Percentiles rank a stretch among this genome's conserved stretches.
Conservation (phyloP, 176 grass and related monocot genomes). For the Hordeum marinum region DNA sequence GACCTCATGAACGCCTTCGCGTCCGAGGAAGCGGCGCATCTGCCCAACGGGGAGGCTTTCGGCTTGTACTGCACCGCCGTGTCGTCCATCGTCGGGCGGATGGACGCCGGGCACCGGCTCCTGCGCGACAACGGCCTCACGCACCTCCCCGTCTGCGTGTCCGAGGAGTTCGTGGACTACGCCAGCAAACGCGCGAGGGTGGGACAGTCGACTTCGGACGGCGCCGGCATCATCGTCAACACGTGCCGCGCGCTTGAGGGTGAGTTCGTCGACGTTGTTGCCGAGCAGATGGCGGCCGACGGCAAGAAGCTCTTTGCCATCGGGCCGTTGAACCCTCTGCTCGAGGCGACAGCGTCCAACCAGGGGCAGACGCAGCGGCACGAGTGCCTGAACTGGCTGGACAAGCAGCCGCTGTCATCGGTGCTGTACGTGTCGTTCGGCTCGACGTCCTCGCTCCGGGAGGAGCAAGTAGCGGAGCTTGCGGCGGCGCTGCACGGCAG, state of each 20-base stretch:
- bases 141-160: no score
- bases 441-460: conserved; percentile 16
- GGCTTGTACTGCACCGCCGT: conserved; percentile 18
- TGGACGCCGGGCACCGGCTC: not conserved
- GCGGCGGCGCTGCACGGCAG: conserved; percentile 38
- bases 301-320: conserved; percentile 42
- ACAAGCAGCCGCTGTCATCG: conserved; percentile 44
- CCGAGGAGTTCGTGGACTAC: conserved; percentile 15
- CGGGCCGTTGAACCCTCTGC: conserved; percentile 25
- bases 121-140: conserved; percentile 9
- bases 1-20: conserved; percentile 42
- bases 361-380: not conserved
- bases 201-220: not conserved
- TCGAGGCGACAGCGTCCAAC: not conserved
- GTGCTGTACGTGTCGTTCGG: conserved; percentile 70
- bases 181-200: not conserved
- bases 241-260: conserved; percentile 39
- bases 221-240: conserved; percentile 26
- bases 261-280: conserved; percentile 39
- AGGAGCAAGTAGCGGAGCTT: conserved; percentile 39
- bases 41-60: conserved; percentile 21
- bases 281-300: not conserved
- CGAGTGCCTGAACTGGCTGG: conserved; percentile 57
- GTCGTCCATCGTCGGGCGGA: not conserved
- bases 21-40: not conserved